Conservation (phyloP, 305 asterid genomes). For the Plantago lanceolata region DNA sequence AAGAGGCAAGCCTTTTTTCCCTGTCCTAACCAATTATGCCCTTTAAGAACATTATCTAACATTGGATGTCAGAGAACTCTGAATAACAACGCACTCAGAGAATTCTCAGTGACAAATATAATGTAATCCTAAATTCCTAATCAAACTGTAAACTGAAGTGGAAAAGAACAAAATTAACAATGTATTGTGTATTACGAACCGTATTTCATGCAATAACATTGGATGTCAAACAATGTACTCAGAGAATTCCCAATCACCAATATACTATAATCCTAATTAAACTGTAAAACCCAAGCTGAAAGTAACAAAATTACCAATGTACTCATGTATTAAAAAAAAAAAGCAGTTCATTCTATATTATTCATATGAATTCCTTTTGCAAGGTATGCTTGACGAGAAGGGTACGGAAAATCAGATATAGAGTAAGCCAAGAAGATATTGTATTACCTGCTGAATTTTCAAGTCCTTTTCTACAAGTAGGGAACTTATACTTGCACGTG, state of each 20-base stretch:
- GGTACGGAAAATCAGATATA: neutral
- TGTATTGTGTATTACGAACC: neutral
- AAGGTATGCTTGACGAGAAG: neutral
- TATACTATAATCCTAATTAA: too few species aligned
- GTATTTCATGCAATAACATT: neutral
- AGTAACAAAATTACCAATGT: too few species aligned
- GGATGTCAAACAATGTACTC: neutral
- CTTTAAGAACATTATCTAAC: neutral
- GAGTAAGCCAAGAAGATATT: neutral
- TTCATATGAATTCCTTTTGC: neutral
- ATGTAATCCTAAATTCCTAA: neutral
- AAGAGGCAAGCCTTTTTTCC: neutral
- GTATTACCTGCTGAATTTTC: conserved; percentile 76
- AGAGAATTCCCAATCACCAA: neutral
- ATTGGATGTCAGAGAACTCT: neutral
- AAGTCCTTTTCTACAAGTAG: conserved; percentile 69
- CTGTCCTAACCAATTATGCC: neutral
- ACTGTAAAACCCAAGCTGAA: too few species aligned
- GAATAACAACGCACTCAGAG: neutral
- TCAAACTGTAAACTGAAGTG: too few species aligned
- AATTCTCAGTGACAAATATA: neutral
- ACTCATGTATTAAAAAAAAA: neutral
- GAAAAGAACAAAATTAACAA: too few species aligned
- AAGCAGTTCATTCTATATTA: neutral
- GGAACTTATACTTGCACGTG: conserved; percentile 48